phyloP scores from a whole-genome alignment of 2,329 filamentous ascomycete genomes.

The Aspergillus fructus region DNA sequence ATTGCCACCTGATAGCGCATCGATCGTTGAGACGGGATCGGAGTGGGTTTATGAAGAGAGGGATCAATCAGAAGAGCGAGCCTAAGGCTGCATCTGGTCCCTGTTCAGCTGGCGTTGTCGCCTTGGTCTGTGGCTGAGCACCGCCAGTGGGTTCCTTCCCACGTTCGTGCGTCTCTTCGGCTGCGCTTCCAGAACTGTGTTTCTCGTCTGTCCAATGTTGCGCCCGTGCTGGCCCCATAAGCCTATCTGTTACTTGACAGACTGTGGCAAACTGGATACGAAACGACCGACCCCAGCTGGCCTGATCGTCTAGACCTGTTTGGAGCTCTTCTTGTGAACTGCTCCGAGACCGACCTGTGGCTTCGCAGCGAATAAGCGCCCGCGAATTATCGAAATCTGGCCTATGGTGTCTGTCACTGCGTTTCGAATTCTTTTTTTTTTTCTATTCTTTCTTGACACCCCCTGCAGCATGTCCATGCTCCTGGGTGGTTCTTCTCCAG shows the following conservation, averaged over 20 bases:
- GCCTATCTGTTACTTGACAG: not conserved
- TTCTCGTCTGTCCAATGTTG: not conserved
- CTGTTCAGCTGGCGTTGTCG: slow-evolving; percentile 11
- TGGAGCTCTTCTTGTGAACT: slow-evolving; percentile 5
- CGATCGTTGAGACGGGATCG: slow-evolving; percentile 1
- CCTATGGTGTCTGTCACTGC: not conserved
- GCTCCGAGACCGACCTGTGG: not conserved
- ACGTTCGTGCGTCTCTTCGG: slow-evolving; percentile 2
- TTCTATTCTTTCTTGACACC: slow-evolving; percentile 3
- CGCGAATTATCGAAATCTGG: not conserved
- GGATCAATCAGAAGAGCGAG: slow-evolving; percentile 9
- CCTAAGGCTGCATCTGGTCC: slow-evolving; percentile 13
- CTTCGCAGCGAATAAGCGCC: not conserved
- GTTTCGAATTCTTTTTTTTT: slow-evolving; percentile 2
- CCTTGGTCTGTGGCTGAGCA: slow-evolving; percentile 7
- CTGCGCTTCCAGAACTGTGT: slow-evolving; percentile 1
- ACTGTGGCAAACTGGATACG: slow-evolving; percentile 6
- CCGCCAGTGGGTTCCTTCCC: not conserved
- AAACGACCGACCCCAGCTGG: slow-evolving; percentile 11
- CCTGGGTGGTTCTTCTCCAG: slow-evolving; percentile 7
- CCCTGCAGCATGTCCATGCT: slow-evolving; percentile 3
- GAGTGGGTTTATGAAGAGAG: slow-evolving; percentile 7
- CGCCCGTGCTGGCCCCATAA: not conserved
- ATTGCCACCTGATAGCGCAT: slow-evolving; percentile 15
- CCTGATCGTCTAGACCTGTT: slow-evolving; percentile 8